Conservation (phyloP, 495 filamentous ascomycete species). For the Bombardia bombarda region DNA sequence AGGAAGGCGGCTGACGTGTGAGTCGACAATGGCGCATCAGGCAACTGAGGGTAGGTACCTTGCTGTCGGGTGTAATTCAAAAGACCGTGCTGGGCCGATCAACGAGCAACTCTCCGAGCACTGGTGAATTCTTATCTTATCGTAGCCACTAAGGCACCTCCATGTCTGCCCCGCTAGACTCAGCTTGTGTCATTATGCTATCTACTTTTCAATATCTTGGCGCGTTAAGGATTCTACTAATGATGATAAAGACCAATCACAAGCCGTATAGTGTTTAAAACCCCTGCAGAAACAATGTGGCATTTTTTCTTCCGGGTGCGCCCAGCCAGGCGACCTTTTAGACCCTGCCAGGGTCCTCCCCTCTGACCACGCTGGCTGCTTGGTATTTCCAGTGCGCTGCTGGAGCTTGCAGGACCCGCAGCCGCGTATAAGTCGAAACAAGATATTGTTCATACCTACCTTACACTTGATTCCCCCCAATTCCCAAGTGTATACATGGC, state of each 20-base stretch:
- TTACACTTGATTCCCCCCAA: too few species aligned
- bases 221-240: neutral
- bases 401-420: neutral
- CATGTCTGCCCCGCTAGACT: neutral
- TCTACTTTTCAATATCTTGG: neutral
- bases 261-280: too few species aligned
- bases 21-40: neutral
- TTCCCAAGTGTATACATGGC: neutral
- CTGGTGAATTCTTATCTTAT: conserved; percentile 26
- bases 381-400: too few species aligned
- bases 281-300: neutral
- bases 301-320: neutral
- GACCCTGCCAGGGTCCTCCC: neutral
- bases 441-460: too few species aligned
- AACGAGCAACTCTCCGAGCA: neutral
- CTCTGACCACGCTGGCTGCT: conserved; percentile 25
- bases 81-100: neutral
- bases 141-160: neutral
- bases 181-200: conserved; percentile 1
- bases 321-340: neutral
- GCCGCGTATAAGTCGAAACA: neutral
- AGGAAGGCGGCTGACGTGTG: neutral
- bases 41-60: neutral
- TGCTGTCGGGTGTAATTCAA: too few species aligned
- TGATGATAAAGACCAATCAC: neutral